Percentiles rank a stretch among this genome's conserved stretches.
Conservation (phyloP, 2,329 filamentous ascomycete genomes). For the Nectriaceae sp. region DNA sequence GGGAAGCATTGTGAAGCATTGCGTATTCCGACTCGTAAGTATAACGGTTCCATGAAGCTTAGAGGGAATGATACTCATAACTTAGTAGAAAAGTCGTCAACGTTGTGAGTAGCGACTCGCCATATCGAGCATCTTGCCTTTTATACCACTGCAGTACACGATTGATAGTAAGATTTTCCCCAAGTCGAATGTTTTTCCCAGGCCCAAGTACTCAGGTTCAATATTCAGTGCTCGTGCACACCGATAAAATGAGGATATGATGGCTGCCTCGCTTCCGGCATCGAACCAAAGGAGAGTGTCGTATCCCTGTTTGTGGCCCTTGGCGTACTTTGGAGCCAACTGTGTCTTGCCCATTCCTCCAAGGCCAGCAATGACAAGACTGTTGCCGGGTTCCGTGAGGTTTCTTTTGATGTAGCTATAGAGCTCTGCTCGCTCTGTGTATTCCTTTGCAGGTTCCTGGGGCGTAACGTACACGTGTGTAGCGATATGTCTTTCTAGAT, state of each 20-base stretch:
- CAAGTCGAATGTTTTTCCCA: neutral
- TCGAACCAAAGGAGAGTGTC: neutral
- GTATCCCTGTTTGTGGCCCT: neutral
- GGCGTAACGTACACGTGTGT: too few species aligned
- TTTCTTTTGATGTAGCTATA: neutral
- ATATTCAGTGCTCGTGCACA: neutral
- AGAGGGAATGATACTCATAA: neutral
- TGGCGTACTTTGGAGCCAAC: neutral
- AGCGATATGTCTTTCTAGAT: too few species aligned
- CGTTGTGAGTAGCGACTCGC: neutral
- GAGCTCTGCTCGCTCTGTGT: neutral
- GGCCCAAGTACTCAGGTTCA: neutral
- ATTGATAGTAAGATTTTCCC: neutral
- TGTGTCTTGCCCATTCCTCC: neutral
- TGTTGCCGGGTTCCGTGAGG: neutral
- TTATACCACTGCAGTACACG: neutral
- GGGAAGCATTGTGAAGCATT: neutral
- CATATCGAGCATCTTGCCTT: neutral
- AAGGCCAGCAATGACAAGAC: neutral
- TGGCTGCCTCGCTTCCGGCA: neutral
- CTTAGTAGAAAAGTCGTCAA: neutral
- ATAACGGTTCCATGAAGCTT: neutral
- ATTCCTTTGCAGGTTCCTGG: neutral
- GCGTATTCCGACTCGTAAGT: neutral
- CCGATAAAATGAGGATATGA: neutral